Conservation (phyloP, 2,329 filamentous ascomycete species). For the Trichoderma harzianum region DNA sequence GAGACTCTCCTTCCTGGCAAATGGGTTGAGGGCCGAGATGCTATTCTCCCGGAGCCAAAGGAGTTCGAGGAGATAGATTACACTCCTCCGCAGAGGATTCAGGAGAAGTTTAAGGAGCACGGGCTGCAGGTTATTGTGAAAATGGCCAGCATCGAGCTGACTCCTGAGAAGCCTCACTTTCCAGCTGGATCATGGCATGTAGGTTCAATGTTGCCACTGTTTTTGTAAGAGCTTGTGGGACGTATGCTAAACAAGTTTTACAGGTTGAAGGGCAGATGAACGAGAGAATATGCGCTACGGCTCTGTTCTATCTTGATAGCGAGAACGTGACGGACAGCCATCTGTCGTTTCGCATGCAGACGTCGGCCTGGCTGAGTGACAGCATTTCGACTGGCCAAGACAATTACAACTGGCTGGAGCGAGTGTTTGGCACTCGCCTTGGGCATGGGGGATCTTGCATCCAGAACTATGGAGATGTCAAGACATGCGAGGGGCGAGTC, state of each 20-base stretch:
- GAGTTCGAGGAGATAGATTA: conserved; percentile 13
- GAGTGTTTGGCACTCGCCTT: conserved; percentile 19
- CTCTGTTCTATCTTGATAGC: conserved; percentile 26
- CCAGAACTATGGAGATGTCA: conserved; percentile 26
- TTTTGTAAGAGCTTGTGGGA: accelerated
- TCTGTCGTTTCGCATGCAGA: conserved; percentile 16
- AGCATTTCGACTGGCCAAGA: neutral
- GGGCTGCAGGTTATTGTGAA: conserved; percentile 62
- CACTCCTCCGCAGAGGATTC: conserved; percentile 8
- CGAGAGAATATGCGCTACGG: conserved; percentile 29
- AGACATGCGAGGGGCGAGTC: conserved; percentile 24
- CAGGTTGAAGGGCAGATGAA: conserved; percentile 28
- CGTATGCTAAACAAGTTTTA: neutral
- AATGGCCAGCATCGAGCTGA: conserved; percentile 52
- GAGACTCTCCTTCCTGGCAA: neutral
- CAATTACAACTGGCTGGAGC: conserved; percentile 18
- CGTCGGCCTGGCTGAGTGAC: neutral
- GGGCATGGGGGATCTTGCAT: neutral
- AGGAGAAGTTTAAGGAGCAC: conserved; percentile 20
- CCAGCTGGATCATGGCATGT: conserved; percentile 44
- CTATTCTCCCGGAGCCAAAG: conserved; percentile 25
- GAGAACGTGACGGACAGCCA: conserved; percentile 17
- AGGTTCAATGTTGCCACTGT: neutral
- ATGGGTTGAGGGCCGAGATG: conserved; percentile 19
- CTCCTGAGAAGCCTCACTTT: conserved; percentile 49